Percentiles rank a stretch among this genome's conserved stretches.
Evolutionary conservation across 116 monocot genomes (phyloP).

Genomic region (Trichopus zeylanicus): DNA sequence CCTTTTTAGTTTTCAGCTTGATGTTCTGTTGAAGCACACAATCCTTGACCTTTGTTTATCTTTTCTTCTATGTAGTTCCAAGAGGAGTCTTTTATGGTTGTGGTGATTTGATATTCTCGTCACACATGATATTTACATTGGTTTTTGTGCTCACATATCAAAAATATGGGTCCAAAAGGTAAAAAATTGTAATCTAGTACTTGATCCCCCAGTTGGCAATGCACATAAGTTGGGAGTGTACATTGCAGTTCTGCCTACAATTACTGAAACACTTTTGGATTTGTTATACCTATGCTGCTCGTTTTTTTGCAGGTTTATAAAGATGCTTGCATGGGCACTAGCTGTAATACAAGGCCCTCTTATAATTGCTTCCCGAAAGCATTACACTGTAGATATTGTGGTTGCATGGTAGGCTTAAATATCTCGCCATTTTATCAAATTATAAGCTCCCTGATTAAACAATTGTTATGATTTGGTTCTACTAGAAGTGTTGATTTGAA

Average conservation of each 20-base stretch:
- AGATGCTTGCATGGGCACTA: constrained; percentile 55
- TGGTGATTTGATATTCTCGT: constrained; percentile 98
- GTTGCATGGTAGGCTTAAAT: constrained; percentile 78
- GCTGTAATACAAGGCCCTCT: constrained; percentile 71
- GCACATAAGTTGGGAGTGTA: no score
- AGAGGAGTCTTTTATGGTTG: constrained; percentile 83
- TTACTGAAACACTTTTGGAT: no score
- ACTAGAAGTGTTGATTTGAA: neutral
- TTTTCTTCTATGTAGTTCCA: constrained; percentile 56
- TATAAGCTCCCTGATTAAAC: neutral
- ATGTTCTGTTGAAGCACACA: neutral
- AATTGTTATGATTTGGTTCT: neutral
- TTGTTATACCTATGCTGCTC: neutral
- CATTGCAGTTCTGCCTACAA: no score
- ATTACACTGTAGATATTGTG: constrained; percentile 87
- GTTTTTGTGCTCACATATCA: constrained; percentile 89
- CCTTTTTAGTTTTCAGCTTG: neutral
- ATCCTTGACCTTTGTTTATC: neutral
- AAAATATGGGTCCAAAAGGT: constrained; percentile 89
- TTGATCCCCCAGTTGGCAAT: neutral
- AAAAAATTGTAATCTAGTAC: neutral
- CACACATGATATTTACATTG: constrained; percentile 96
- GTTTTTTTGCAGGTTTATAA: constrained; percentile 46
- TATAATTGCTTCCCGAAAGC: constrained; percentile 85
- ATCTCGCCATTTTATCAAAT: constrained; percentile 1